Evolutionary conservation across 1,139 yeast genomes (phyloP), one percentile per base, ranked within the genome.

Genomic region (Saccharomyces pastorianus): DNA sequence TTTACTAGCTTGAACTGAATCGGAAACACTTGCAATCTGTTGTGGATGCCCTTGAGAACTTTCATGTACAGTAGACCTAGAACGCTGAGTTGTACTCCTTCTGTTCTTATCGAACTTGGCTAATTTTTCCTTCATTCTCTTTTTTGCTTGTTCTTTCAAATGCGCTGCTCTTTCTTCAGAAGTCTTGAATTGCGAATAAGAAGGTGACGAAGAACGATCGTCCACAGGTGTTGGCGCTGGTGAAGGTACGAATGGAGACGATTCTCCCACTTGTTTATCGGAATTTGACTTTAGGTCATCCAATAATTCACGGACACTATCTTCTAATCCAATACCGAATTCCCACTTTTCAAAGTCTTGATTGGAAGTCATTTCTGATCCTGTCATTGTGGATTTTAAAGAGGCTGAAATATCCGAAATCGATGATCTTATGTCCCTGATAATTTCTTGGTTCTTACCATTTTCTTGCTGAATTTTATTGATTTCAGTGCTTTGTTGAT

Each of bases 61-160:
- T 38, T 38, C 42, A 8, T 8, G 0, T 4, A 38, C 27, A 11
- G 27, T 29, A 3, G 50, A 7, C 48, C 56, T 53, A 47, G 55
- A 44, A 42, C 63, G 50, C 49, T 55, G 57, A 31, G 46, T 42
- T 14, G 47, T 56, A n/a, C 51, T 51, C 38, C 70, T 69, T 60
- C 85, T 76, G 31, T 80, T 74, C 53, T 88, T 82, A 1, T 97
- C 97, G 56, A 91, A 77, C 59, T 86, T 87, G 1, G 96, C 96
- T 66, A 90, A 76, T 63, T 95, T 77, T 64, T 90, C 96, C 59
- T 83, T 85, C 95, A 91, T 90, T 65, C 89, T 81, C 70, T 85
- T 83, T 62, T 87, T 88, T 0, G 98, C 98, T 64, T 88, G 96
- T 11, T 93, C 96, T 67, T 88, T 89, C 57, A 90, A 85, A 61